Conservation (phyloP, 2,329 filamentous ascomycete genomes). For the Parafenestella ontariensis region DNA sequence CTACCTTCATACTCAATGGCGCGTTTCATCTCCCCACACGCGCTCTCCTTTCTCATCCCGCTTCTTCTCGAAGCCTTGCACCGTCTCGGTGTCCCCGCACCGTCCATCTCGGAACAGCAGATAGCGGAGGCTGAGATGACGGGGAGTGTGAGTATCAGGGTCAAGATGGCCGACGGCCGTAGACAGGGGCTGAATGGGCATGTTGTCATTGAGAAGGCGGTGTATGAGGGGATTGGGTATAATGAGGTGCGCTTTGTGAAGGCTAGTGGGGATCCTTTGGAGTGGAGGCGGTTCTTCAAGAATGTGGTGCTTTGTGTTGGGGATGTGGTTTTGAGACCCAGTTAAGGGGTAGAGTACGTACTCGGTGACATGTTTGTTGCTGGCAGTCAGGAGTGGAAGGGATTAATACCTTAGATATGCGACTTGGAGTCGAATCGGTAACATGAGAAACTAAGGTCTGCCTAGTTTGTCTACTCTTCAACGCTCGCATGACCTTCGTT, state of each 20-base stretch:
- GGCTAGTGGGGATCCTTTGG: slow-evolving; percentile 91
- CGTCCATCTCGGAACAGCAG: slow-evolving; percentile 47
- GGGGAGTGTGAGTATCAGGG: slow-evolving; percentile 69
- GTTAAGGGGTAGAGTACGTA: slow-evolving; percentile 11
- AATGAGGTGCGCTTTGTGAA: slow-evolving; percentile 89
- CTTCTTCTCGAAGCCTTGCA: slow-evolving; percentile 83
- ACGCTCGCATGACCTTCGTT: too few species aligned
- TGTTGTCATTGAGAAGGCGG: slow-evolving; percentile 75
- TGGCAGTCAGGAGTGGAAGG: not conserved
- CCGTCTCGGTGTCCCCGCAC: slow-evolving; percentile 80
- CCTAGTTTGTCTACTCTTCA: not conserved
- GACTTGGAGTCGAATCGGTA: not conserved
- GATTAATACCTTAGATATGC: not conserved
- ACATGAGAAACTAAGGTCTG: not conserved
- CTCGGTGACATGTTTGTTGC: not conserved
- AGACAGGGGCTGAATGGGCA: slow-evolving; percentile 77
- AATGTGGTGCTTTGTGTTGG: slow-evolving; percentile 88
- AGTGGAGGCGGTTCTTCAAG: slow-evolving; percentile 98
- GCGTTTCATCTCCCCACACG: slow-evolving; percentile 87
- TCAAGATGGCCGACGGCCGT: slow-evolving; percentile 76
- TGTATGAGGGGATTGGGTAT: slow-evolving; percentile 69
- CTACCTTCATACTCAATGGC: slow-evolving; percentile 86
- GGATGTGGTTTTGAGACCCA: slow-evolving; percentile 71
- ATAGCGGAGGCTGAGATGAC: slow-evolving; percentile 49
- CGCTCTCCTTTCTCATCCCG: slow-evolving; percentile 76